A percentile compares a stretch with the other conserved stretches of the same genome.
phyloP scores from a whole-genome alignment of 2,329 filamentous ascomycete species.

The Penicillium sp. region DNA sequence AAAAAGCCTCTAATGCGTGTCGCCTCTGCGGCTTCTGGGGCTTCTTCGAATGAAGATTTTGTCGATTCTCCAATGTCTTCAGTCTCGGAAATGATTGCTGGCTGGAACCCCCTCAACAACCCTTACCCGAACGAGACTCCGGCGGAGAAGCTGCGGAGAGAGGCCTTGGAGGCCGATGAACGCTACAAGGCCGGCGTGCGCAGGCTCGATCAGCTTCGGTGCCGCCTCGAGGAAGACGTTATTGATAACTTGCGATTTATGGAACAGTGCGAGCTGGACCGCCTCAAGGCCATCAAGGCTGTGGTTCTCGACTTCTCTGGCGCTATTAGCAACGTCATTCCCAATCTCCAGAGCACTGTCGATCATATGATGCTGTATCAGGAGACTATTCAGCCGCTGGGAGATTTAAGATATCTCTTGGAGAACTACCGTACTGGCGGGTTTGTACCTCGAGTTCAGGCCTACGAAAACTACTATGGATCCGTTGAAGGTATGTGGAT shows the following conservation, averaged over 20 bases:
- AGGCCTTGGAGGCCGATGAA: constrained; percentile 87
- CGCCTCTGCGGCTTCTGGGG: constrained; percentile 72
- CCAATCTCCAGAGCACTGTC: constrained; percentile 89
- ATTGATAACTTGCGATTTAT: constrained; percentile 91
- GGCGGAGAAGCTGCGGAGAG: constrained; percentile 78
- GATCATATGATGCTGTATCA: constrained; percentile 99
- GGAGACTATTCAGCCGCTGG: constrained; percentile 92
- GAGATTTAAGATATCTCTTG: constrained; percentile 87
- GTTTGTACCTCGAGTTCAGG: constrained; percentile 84
- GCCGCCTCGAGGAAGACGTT: constrained; percentile 94
- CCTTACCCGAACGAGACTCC: constrained; percentile 92
- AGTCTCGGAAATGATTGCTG: constrained; percentile 84
- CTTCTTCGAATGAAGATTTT: constrained; percentile 56
- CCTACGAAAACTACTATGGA: constrained; percentile 99
- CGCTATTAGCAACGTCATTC: constrained; percentile 96
- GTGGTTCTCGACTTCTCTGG: constrained; percentile 97
- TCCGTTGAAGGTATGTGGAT: constrained; percentile 69
- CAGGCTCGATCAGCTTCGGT: constrained; percentile 86
- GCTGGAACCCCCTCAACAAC: constrained; percentile 92
- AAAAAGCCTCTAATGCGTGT: constrained; percentile 72
- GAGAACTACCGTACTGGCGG: constrained; percentile 96
- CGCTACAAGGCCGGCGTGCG: constrained; percentile 85
- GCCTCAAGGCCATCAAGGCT: constrained; percentile 96
- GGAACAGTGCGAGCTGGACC: constrained; percentile 93
- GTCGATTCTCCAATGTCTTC: constrained; percentile 81